Percentiles rank a stretch among this genome's conserved stretches.
Evolutionary conservation across 1,139 yeast species (phyloP).

Genomic region (Candida smagusa): DNA sequence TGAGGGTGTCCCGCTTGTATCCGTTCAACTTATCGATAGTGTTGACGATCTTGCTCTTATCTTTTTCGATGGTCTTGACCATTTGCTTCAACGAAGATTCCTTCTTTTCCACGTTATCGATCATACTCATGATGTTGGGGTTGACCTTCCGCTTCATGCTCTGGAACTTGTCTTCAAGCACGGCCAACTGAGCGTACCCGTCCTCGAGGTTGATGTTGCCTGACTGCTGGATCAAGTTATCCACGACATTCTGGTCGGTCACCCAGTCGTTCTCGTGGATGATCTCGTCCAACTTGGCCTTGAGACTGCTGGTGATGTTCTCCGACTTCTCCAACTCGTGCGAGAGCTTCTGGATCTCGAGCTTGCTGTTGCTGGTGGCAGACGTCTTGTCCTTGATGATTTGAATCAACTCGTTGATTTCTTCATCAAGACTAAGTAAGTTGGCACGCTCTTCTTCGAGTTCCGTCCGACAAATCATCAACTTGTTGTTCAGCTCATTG

Average conservation of each 20-base stretch:
- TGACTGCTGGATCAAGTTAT: slow-evolving; percentile 52
- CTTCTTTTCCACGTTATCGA: slow-evolving; percentile 89
- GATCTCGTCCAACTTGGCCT: slow-evolving; percentile 46
- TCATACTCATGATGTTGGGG: slow-evolving; percentile 87
- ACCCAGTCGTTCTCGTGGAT: slow-evolving; percentile 70
- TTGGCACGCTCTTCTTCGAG: slow-evolving; percentile 63
- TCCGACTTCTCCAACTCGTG: slow-evolving; percentile 65
- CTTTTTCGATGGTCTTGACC: slow-evolving; percentile 87
- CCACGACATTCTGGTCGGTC: slow-evolving; percentile 55
- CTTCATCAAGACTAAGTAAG: slow-evolving; percentile 72
- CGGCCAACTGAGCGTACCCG: slow-evolving; percentile 54
- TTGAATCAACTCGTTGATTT: slow-evolving; percentile 60
- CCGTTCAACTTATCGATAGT: slow-evolving; percentile 85
- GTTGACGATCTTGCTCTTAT: slow-evolving; percentile 84
- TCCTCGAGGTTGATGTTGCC: slow-evolving; percentile 64
- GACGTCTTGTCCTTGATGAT: slow-evolving; percentile 53
- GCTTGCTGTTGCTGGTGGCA: slow-evolving; percentile 46
- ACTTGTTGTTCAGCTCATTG: slow-evolving; percentile 14
- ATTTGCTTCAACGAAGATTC: slow-evolving; percentile 73
- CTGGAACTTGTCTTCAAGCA: slow-evolving; percentile 59
- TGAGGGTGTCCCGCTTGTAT: slow-evolving; percentile 78
- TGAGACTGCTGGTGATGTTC: slow-evolving; percentile 39
- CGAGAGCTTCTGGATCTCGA: slow-evolving; percentile 55
- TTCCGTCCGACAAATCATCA: slow-evolving; percentile 36
- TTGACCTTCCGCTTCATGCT: slow-evolving; percentile 85